Conservation (phyloP, 208 protist species). For the Angomonas deanei region DNA sequence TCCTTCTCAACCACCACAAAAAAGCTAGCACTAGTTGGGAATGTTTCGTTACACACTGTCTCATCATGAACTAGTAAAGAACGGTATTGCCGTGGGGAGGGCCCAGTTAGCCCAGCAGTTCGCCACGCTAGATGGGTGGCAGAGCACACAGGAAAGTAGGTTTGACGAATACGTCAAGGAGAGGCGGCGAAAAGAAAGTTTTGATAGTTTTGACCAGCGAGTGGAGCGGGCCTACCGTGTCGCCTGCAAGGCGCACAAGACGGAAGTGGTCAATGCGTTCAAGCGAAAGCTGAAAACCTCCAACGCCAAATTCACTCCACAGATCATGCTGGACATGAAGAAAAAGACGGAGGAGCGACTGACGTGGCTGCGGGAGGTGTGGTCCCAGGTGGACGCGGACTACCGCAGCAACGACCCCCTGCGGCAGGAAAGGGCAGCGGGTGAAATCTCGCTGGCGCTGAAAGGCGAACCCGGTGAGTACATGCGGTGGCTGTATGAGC, state of each 20-base stretch:
- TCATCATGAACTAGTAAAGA: slow-evolving; percentile 13
- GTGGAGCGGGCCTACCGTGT: slow-evolving; percentile 72
- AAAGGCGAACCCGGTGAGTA: slow-evolving; percentile 74
- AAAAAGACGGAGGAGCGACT: slow-evolving; percentile 54
- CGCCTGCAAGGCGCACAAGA: slow-evolving; percentile 52
- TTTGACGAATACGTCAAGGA: slow-evolving; percentile 78
- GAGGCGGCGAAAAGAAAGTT: slow-evolving; percentile 57
- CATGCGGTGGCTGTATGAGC: slow-evolving; percentile 86
- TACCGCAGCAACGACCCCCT: slow-evolving; percentile 64
- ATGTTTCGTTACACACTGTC: neutral
- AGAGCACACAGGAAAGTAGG: slow-evolving; percentile 35
- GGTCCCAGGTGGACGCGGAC: slow-evolving; percentile 83
- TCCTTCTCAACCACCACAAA: too few species aligned
- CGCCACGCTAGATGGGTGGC: slow-evolving; percentile 75
- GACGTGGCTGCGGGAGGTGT: slow-evolving; percentile 80
- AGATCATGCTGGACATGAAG: slow-evolving; percentile 60
- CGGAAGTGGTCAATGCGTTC: slow-evolving; percentile 76
- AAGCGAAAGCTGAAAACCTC: slow-evolving; percentile 61
- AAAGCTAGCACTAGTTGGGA: too few species aligned
- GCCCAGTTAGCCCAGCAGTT: slow-evolving; percentile 73
- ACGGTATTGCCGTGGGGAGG: slow-evolving; percentile 63
- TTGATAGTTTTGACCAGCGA: slow-evolving; percentile 82
- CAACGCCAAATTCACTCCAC: slow-evolving; percentile 55
- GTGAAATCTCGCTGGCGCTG: slow-evolving; percentile 70
- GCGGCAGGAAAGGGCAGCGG: slow-evolving; percentile 56